These are phyloP conservation scores for Cercospora sesami DNA, from an alignment of 2,329 filamentous ascomycete species.

Conservation along the genomic window DNA sequence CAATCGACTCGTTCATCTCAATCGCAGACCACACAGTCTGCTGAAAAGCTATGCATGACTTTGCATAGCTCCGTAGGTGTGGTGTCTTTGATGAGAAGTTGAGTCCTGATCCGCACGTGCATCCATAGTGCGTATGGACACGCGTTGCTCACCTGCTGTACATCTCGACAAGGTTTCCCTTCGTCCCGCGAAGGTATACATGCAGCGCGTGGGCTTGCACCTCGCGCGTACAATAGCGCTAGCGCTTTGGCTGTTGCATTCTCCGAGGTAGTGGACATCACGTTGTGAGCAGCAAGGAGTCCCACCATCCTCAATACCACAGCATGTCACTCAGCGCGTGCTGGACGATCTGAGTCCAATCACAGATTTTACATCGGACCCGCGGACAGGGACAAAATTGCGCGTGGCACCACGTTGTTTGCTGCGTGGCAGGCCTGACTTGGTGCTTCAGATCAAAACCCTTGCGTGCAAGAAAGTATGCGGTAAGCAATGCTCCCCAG, in stretches of 20 bases:
- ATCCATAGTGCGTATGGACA: background rate
- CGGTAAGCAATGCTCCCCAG: background rate
- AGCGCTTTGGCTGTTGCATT: background rate
- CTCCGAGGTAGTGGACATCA: background rate
- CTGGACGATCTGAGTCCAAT: background rate
- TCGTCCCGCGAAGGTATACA: background rate
- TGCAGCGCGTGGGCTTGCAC: background rate
- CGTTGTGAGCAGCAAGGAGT: background rate
- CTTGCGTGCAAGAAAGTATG: background rate
- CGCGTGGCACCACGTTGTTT: constrained; percentile 16
- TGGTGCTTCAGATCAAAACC: background rate
- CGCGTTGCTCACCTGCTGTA: background rate
- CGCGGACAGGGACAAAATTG: background rate
- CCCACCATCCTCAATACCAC: background rate
- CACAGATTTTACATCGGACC: background rate
- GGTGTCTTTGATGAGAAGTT: background rate
- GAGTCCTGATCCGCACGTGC: background rate
- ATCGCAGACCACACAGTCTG: background rate
- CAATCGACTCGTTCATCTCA: background rate
- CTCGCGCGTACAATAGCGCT: background rate
- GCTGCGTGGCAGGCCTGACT: constrained; percentile 7
- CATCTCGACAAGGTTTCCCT: background rate
- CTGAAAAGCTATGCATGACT: background rate
- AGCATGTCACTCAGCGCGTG: background rate
- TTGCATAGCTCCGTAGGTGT: background rate